Conservation (phyloP, 1,284 basidiomycete species). For the Rhodotorula glutinis region DNA sequence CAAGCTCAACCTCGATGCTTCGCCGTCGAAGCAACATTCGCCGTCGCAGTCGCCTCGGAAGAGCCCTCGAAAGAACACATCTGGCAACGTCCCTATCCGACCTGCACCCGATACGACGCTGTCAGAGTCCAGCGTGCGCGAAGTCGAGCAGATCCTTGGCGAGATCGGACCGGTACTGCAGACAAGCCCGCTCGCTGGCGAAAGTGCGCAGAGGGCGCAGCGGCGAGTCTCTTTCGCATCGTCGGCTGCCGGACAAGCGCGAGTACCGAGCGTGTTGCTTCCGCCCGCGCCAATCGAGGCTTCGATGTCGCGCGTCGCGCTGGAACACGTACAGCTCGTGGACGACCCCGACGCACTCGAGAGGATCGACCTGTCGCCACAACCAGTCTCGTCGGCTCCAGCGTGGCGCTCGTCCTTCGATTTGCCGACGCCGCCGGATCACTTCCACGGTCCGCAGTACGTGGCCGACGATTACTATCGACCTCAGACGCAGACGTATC, state of each 20-base stretch:
- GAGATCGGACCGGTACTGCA: constrained; percentile 27
- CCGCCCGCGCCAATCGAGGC: constrained; percentile 1
- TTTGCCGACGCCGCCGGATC: not conserved
- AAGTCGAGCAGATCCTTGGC: constrained; percentile 23
- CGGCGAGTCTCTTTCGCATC: not conserved
- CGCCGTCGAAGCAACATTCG: not conserved
- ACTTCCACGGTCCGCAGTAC: not conserved
- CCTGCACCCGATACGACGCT: constrained; percentile 2
- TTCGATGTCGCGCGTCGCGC: constrained; percentile 29
- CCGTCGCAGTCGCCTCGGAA: not conserved
- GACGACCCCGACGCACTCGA: constrained; percentile 16
- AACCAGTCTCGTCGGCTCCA: constrained; percentile 27
- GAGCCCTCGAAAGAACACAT: not conserved
- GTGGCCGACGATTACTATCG: not conserved
- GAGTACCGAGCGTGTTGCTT: not conserved
- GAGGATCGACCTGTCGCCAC: constrained; percentile 1
- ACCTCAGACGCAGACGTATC: not conserved
- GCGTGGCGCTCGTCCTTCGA: constrained; percentile 31
- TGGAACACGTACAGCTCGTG: constrained; percentile 27
- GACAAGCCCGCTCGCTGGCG: not conserved
- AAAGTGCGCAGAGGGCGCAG: not conserved
- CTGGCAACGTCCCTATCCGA: not conserved
- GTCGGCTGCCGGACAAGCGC: too few species aligned
- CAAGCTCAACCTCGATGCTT: constrained; percentile 22
- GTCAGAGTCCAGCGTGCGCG: constrained; percentile 13